phyloP scores from a whole-genome alignment of 768 basidiomycete species.

The Termitomyces sp. region DNA sequence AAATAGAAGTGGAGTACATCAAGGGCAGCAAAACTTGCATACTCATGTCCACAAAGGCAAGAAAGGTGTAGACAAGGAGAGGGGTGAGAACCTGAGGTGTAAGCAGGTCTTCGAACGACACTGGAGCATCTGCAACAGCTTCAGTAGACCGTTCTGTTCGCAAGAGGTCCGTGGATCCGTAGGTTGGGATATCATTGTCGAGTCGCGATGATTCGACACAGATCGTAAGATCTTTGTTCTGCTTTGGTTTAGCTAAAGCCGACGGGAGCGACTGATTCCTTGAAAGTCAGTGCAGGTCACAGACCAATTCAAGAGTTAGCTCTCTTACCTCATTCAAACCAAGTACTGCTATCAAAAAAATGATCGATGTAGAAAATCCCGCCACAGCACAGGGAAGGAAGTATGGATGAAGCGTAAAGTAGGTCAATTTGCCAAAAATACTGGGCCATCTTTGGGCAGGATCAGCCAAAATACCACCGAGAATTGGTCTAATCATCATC shows the following conservation, averaged over 20 bases:
- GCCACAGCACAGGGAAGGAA: conserved; percentile 43
- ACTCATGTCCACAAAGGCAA: conserved; percentile 24
- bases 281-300: background rate
- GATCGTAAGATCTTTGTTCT: background rate
- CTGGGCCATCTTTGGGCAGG: conserved; percentile 57
- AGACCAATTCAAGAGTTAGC: background rate
- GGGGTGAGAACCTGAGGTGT: conserved; percentile 19
- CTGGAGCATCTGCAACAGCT: conserved; percentile 4
- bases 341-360: conserved; percentile 28
- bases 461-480: conserved; percentile 60
- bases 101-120: conserved; percentile 17
- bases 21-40: conserved; percentile 24
- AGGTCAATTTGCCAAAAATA: conserved; percentile 39
- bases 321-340: conserved; percentile 45
- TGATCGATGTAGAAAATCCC: conserved; percentile 26
- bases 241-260: conserved; percentile 9
- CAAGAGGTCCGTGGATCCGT: conserved; percentile 5
- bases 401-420: conserved; percentile 35
- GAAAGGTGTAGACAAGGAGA: conserved; percentile 20
- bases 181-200: conserved; percentile 2
- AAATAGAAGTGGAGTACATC: conserved; percentile 42
- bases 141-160: background rate
- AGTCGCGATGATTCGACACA: conserved; percentile 6
- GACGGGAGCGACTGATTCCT: conserved; percentile 14
- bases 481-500: conserved; percentile 40